Evolutionary conservation across 139 green algal genomes (phyloP), one percentile per base, ranked within the genome.

Genomic region (Pleodorina starrii): DNA sequence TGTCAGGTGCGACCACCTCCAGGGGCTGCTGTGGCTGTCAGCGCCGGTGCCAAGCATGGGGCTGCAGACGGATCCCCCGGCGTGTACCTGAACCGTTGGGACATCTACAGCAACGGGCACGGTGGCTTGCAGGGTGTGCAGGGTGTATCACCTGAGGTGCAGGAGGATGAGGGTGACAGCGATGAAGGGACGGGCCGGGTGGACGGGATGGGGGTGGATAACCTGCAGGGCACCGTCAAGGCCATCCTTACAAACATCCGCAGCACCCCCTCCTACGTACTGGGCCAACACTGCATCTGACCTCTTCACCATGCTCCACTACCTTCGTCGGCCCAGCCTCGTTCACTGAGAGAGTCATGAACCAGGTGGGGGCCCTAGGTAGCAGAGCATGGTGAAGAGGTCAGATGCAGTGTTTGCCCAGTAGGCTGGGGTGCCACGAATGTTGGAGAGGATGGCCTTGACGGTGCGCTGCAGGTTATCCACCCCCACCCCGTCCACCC

Each of bases 301-400:
- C n/a, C 68, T 76, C 32, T 76, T 44, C 32, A 27, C 68, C n/a
- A 76, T 76, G 68, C 32, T 76, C 35, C 68, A 27, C n/a, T 44
- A 76, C 12, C 68, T 76, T n/a, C n/a, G 68, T 76, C 68, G 68
- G 43, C 68, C 68, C 68, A 76, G 9, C 68, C 68, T 25, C 19
- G 32, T 43, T 76, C 68, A 23, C 68, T 7, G 68, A 76, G 32
- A 76, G 68, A 27, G 68, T 76, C 14, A 76, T 19, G 68, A 76
- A 76, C 68, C 68, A 76, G 32, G 68, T 76, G 68, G 68, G 32
- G 68, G 68, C 27, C 68, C 68, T 25, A 76, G 68, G 12, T 76
- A 44, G n/a, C 68, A 27, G 35, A 76, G 32, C 68, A 76, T 76
- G n/a, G 68, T 27, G 32, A 44, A 76, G 32, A 76, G 68, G n/a